Conservation (phyloP, 2,329 filamentous ascomycete species). For the Phialemonium atrogriseum region DNA sequence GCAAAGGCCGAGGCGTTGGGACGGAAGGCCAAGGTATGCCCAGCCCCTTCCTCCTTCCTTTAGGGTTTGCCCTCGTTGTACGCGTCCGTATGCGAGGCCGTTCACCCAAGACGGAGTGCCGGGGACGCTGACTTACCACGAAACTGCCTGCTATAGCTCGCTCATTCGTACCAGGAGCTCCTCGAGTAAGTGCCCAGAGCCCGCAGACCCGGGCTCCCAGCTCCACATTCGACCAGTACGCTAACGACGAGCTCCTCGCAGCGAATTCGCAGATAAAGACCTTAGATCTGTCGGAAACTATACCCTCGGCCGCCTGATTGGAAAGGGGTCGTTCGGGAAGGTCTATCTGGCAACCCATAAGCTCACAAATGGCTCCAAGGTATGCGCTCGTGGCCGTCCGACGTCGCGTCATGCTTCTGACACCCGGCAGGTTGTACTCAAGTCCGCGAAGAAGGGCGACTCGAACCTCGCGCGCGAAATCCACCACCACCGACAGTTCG, state of each 20-base stretch:
- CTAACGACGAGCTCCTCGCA: conserved; percentile 30
- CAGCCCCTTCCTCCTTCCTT: background rate
- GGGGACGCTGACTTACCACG: conserved; percentile 6
- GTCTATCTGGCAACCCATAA: conserved; percentile 95
- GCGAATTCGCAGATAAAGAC: conserved; percentile 89
- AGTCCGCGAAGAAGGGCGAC: conserved; percentile 94
- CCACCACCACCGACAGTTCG: conserved; percentile 95
- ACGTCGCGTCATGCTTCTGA: background rate
- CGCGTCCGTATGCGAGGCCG: too few species aligned
- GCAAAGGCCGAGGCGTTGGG: conserved; percentile 49
- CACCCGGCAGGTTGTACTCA: conserved; percentile 74
- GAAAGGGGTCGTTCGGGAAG: conserved; percentile 97
- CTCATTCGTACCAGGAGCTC: conserved; percentile 91
- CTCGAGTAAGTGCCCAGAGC: conserved; percentile 62
- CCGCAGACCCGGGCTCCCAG: too few species aligned
- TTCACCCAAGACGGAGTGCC: too few species aligned
- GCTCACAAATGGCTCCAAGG: conserved; percentile 97
- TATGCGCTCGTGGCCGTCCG: conserved; percentile 28
- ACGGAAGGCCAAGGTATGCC: conserved; percentile 51
- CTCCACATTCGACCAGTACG: too few species aligned
- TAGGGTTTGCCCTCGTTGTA: too few species aligned
- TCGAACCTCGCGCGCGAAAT: conserved; percentile 95
- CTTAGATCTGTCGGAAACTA: conserved; percentile 93
- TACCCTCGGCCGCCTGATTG: conserved; percentile 80
- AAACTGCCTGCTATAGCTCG: conserved; percentile 54